Percentiles rank a stretch among this genome's conserved stretches.
Conservation (phyloP, 306 rosid species). For the Ziziphus jujuba region DNA sequence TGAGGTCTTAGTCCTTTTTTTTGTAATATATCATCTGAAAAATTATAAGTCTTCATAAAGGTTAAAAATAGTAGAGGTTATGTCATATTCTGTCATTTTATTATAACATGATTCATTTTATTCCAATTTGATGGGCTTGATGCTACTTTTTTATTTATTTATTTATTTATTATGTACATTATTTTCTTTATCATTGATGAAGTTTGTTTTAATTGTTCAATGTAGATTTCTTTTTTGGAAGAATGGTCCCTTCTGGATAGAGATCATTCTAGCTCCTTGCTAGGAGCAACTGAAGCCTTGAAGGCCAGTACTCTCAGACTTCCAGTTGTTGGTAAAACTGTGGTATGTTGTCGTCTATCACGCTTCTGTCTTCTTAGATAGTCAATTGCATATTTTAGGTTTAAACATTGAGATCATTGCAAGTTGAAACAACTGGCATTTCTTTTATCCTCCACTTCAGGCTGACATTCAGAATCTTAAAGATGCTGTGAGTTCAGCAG, state of each 20-base stretch:
- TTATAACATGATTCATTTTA: no score
- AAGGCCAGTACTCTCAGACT: conserved; percentile 97
- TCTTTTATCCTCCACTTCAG: conserved; percentile 40
- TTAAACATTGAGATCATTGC: not conserved
- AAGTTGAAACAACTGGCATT: conserved; percentile 12
- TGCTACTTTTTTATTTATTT: conserved; percentile 17
- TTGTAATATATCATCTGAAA: no score
- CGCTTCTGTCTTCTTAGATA: conserved; percentile 11
- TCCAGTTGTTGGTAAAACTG: conserved; percentile 89
- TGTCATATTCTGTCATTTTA: no score
- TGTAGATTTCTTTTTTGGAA: conserved; percentile 82
- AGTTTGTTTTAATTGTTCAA: conserved; percentile 36
- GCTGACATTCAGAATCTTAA: conserved; percentile 87
- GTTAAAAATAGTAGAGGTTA: no score
- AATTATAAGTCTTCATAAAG: no score
- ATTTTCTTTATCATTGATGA: conserved; percentile 17
- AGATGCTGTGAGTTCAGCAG: conserved; percentile 93
- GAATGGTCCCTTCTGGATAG: conserved; percentile 90
- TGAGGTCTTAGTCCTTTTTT: no score
- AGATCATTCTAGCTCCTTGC: conserved; percentile 88
- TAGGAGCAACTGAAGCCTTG: conserved; percentile 98
- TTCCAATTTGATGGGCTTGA: not conserved
- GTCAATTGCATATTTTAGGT: not conserved
- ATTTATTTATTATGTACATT: no score
- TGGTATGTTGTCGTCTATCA: conserved; percentile 44